Evolutionary conservation across 2,329 filamentous ascomycete species (phyloP).

Genomic region (Ophiostoma perfectum): DNA sequence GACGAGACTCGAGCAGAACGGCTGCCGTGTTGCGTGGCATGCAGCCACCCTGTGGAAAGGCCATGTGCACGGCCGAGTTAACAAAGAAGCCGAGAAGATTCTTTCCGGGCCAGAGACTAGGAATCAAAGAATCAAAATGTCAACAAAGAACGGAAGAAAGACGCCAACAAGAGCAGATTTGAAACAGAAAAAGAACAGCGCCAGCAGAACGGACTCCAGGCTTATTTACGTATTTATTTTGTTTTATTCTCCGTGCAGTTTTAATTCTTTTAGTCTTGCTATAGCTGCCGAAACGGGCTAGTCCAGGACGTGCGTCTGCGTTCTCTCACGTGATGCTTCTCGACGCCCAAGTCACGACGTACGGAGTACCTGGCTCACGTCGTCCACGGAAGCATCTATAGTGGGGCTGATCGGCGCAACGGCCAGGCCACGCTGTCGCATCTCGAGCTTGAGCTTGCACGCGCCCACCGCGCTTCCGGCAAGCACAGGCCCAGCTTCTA

Average conservation of each 20-base stretch:
- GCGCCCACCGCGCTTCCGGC: neutral
- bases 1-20: neutral
- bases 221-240: too few relatives aligned
- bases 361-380: too few relatives aligned
- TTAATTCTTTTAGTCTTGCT: neutral
- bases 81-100: neutral
- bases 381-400: too few relatives aligned
- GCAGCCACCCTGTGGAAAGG: neutral
- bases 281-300: neutral
- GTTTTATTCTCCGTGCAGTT: too few relatives aligned
- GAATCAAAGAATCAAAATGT: neutral
- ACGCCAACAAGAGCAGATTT: neutral
- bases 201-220: neutral
- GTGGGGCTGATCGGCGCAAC: constrained; percentile 8
- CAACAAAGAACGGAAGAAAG: neutral
- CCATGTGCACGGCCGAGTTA: neutral
- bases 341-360: too few relatives aligned
- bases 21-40: too few relatives aligned
- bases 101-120: too few relatives aligned
- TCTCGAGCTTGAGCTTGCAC: neutral
- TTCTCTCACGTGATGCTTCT: too few relatives aligned
- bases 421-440: constrained; percentile 9
- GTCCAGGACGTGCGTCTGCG: too few relatives aligned
- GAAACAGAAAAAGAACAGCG: constrained; percentile 8
- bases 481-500: neutral